Conservation (phyloP, 2,329 filamentous ascomycete species). For the Myriangium duriaei region DNA sequence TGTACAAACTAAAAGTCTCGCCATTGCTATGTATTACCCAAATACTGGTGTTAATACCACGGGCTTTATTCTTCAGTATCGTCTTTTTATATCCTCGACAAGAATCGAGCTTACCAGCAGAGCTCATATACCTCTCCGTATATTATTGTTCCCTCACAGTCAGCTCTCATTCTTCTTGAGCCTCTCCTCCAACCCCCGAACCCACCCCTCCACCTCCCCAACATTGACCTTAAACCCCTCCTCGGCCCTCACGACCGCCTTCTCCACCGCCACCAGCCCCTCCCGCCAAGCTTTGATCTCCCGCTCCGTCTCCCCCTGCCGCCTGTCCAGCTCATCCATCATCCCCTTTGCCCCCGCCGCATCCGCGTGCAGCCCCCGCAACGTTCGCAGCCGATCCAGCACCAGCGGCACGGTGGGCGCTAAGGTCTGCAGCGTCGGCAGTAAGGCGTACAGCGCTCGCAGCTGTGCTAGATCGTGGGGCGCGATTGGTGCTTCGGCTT, state of each 20-base stretch:
- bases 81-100: no score
- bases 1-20: no score
- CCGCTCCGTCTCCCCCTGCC: conserved; percentile 67
- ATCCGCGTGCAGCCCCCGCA: conserved; percentile 74
- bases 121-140: no score
- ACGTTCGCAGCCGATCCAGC: conserved; percentile 70
- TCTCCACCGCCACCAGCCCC: conserved; percentile 67
- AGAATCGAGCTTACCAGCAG: no score
- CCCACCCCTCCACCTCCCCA: conserved; percentile 76
- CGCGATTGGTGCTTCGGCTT: conserved; percentile 17
- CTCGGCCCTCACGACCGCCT: conserved; percentile 57
- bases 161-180: no score
- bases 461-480: conserved; percentile 73
- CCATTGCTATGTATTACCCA: no score
- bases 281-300: conserved; percentile 82
- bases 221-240: conserved; percentile 64
- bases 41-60: no score
- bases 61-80: no score
- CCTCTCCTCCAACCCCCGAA: conserved; percentile 72
- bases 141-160: no score
- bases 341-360: conserved; percentile 71
- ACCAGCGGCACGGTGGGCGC: conserved; percentile 74
- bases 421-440: conserved; percentile 79
- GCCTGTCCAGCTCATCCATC: conserved; percentile 62
- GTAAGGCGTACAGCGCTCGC: conserved; percentile 76